Percentiles rank a stretch among this genome's conserved stretches.
These are phyloP conservation scores for Neonectria neomacrospora DNA, from an alignment of 2,329 filamentous ascomycete genomes.

Conservation along the genomic window DNA sequence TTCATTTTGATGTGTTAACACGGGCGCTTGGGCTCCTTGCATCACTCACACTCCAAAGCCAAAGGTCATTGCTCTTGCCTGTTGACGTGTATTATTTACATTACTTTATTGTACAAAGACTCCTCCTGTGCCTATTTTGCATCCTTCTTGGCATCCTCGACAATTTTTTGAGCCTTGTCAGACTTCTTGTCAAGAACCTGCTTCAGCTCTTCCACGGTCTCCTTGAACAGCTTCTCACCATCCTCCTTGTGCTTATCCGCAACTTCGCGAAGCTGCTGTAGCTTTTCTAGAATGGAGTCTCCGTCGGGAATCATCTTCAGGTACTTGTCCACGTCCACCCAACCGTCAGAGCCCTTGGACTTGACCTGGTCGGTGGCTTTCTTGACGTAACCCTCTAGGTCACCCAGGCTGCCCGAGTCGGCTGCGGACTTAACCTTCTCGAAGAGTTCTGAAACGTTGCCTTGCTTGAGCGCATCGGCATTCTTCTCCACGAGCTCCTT, in stretches of 20 bases:
- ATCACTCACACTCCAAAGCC: too few species aligned
- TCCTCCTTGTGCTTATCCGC: constrained; percentile 76
- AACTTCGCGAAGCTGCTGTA: constrained; percentile 72
- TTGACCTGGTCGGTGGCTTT: constrained; percentile 54
- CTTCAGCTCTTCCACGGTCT: constrained; percentile 74
- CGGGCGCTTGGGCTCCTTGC: too few species aligned
- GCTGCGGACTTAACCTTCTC: constrained; percentile 70
- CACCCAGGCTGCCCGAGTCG: constrained; percentile 68
- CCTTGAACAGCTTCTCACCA: constrained; percentile 75
- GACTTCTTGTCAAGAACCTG: constrained; percentile 71
- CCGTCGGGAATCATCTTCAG: constrained; percentile 73
- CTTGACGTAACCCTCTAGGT: constrained; percentile 50
- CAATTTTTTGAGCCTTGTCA: constrained; percentile 67
- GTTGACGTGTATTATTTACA: not conserved
- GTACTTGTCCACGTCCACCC: constrained; percentile 68
- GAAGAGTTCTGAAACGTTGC: constrained; percentile 72
- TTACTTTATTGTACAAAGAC: not conserved
- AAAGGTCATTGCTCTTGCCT: too few species aligned
- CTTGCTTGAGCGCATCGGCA: constrained; percentile 72
- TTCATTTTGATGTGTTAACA: too few species aligned
- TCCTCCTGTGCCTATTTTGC: constrained; percentile 46
- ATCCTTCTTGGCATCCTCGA: constrained; percentile 64
- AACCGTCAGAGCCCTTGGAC: constrained; percentile 56
- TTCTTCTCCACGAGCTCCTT: constrained; percentile 80
- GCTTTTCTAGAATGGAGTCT: constrained; percentile 71